phyloP scores from a whole-genome alignment of 345 rosid genomes.

The Reutealis trisperma region DNA sequence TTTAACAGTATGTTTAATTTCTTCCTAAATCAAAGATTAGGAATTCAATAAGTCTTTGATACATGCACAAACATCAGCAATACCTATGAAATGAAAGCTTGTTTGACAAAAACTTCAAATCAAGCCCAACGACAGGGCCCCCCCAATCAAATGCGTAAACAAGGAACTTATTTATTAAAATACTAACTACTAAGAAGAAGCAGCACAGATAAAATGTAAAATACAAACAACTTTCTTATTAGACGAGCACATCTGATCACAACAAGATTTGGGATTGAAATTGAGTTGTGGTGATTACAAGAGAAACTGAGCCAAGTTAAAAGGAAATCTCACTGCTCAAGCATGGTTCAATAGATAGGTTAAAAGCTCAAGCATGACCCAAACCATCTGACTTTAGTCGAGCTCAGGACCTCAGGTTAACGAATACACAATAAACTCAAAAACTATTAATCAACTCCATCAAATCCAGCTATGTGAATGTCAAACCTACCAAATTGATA shows the following conservation, averaged over 20 bases:
- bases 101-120: not conserved
- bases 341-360: not conserved
- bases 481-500: not conserved
- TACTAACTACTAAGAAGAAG: not conserved
- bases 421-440: not conserved
- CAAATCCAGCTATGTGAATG: not conserved
- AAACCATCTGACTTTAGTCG: not conserved
- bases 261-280: not conserved
- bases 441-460: too few relatives aligned
- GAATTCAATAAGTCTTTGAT: not conserved
- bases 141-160: not conserved
- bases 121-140: not conserved
- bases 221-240: not conserved
- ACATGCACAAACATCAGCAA: not conserved
- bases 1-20: not conserved
- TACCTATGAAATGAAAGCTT: not conserved
- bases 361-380: not conserved
- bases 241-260: not conserved
- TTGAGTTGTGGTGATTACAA: not conserved
- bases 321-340: not conserved
- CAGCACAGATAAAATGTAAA: not conserved
- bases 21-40: not conserved
- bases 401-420: not conserved
- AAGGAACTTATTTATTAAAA: not conserved
- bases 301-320: not conserved